Base-by-base conservation (phyloP, 1,284 basidiomycete species). In the Veloporphyrellus conicus region DNA sequence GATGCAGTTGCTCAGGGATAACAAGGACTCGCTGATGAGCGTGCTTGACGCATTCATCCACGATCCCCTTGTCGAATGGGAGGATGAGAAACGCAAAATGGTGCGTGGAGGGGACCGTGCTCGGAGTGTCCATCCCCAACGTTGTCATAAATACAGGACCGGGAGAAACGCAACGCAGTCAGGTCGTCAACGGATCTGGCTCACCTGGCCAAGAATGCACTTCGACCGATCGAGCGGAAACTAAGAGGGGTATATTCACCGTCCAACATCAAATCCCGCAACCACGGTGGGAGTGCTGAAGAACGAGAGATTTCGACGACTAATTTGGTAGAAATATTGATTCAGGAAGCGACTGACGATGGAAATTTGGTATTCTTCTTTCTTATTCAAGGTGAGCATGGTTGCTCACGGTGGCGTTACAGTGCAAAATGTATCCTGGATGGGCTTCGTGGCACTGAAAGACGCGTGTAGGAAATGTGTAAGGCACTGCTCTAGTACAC, bases 21-120 rank as follows among this genome's bases (percentile, higher is more conserved):
- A 99, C 74, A 90, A 87, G 62, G 94, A 98, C 67, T 89, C 89
- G 44, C 73, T 99, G 52, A 95, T 96, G 86, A 95, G 86, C 64
- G 92, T 99, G 1, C 78, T 99, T 32, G 95, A 99, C 63, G 91
- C 96, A 1, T 99, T 99, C 68, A 84, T 98, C 29, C 96, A 99
- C 60, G 96, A 99, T 67, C 96, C 96, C 1, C 76, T 99, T 3
- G 88, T 95, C 25, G 96, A 99, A 68, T 99, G 93, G 90, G 87
- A 93, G 52, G 86, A 90, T 43, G 81, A 87, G 61, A 81, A 79
- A 54, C 73, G 80, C 6, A 82, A 77, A 59, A 62, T 78, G 62
- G 83, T 82, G 44, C n/a, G 64, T n/a, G n/a, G 5, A 18, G 20
- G 5, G 23, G 23, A 25, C 23, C 23, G 8, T 25, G 8, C 8